Evolutionary conservation across 2,329 filamentous ascomycete species (phyloP).

Genomic region (Alternaria sp.): DNA sequence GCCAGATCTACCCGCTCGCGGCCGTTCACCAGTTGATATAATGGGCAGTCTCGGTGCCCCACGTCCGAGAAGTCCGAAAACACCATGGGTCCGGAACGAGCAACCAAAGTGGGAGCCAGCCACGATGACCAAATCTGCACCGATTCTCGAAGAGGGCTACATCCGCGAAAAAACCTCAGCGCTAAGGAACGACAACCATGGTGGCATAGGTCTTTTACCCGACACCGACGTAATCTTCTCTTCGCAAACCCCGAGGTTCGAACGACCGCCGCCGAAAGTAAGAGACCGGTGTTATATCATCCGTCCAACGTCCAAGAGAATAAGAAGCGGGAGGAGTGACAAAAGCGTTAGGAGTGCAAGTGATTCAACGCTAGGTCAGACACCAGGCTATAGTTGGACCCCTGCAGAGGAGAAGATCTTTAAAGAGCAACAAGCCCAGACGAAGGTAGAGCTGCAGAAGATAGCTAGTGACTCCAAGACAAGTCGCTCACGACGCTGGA

Average conservation of each 20-base stretch:
- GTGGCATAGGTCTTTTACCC: conserved; percentile 18
- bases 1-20: conserved; percentile 33
- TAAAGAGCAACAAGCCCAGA: conserved; percentile 20
- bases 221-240: conserved; percentile 17
- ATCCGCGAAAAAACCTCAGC: neutral
- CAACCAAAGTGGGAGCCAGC: conserved; percentile 24
- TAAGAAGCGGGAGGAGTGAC: conserved; percentile 16
- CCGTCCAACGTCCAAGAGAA: conserved; percentile 18
- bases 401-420: conserved; percentile 10
- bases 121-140: conserved; percentile 18
- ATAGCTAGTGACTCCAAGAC: conserved; percentile 24
- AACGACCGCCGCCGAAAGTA: conserved; percentile 19
- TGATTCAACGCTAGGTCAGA: conserved; percentile 21
- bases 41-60: conserved; percentile 31
- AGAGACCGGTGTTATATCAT: conserved; percentile 26
- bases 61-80: conserved; percentile 41
- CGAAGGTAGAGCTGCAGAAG: conserved; percentile 27
- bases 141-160: conserved; percentile 27
- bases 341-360: conserved; percentile 19
- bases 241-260: conserved; percentile 18
- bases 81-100: conserved; percentile 31
- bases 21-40: conserved; percentile 19
- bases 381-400: conserved; percentile 19
- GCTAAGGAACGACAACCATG: neutral
- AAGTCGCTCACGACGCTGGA: conserved; percentile 31